These are phyloP conservation scores for Carex sylvatica DNA, from an alignment of 202 grass and related monocot species.

Conservation along the genomic window DNA sequence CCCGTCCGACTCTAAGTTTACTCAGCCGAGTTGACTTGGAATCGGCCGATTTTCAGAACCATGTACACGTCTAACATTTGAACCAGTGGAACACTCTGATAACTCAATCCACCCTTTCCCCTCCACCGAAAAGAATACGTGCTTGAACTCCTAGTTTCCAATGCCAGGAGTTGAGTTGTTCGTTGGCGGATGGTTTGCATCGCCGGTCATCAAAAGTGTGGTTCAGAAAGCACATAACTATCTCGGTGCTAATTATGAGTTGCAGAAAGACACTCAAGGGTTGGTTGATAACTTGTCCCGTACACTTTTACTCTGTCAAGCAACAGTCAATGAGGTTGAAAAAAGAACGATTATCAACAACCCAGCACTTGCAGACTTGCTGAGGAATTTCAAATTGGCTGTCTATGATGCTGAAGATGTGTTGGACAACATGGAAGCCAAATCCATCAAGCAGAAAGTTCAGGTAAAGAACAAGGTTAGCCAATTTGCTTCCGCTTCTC, in stretches of 20 bases:
- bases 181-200: not conserved
- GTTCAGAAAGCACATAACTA: not conserved
- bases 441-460: not conserved
- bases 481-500: slow-evolving; percentile 5
- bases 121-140: no score
- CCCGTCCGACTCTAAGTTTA: no score
- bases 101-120: no score
- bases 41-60: no score
- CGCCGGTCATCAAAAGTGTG: not conserved
- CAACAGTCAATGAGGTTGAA: slow-evolving; percentile 28
- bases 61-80: no score
- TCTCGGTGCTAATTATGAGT: not conserved
- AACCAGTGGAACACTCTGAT: no score
- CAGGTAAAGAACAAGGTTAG: slow-evolving; percentile 26
- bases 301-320: not conserved
- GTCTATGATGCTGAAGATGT: slow-evolving; percentile 14
- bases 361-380: not conserved
- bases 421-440: not conserved
- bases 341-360: slow-evolving; percentile 17
- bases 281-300: not conserved
- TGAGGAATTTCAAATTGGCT: slow-evolving; percentile 29
- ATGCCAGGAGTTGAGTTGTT: not conserved
- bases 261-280: not conserved
- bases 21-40: no score
- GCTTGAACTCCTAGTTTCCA: no score